Percentiles rank a stretch among this genome's conserved stretches.
These are phyloP conservation scores for Wickerhamomyces strasburgensis DNA, from an alignment of 805 yeast species.

Conservation along the genomic window DNA sequence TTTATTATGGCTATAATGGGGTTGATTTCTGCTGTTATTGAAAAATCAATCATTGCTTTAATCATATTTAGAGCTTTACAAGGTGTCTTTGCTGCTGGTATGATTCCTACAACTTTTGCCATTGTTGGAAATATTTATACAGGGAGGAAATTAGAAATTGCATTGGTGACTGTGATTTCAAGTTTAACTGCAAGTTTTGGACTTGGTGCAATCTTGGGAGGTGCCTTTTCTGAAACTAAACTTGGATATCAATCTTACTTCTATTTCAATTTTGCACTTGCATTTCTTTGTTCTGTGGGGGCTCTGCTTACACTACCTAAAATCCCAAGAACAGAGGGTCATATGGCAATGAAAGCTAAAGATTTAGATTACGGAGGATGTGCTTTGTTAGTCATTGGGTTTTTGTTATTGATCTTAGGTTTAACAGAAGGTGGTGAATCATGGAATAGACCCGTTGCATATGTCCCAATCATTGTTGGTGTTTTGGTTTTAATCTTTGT, in stretches of 20 bases:
- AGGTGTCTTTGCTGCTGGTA: slow-evolving; percentile 38
- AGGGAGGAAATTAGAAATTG: slow-evolving; percentile 24
- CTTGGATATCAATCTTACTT: slow-evolving; percentile 37
- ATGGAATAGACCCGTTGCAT: slow-evolving; percentile 38
- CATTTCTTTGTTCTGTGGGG: slow-evolving; percentile 14
- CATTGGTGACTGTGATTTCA: slow-evolving; percentile 24
- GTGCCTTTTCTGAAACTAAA: slow-evolving; percentile 34
- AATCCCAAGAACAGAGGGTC: slow-evolving; percentile 24
- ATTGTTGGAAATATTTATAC: slow-evolving; percentile 27
- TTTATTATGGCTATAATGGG: slow-evolving; percentile 24
- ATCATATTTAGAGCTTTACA: slow-evolving; percentile 41
- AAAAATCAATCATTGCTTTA: slow-evolving; percentile 28
- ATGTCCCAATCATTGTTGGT: slow-evolving; percentile 37
- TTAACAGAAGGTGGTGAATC: slow-evolving; percentile 39
- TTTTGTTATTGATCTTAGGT: slow-evolving; percentile 36
- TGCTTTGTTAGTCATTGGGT: slow-evolving; percentile 29
- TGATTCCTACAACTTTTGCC: slow-evolving; percentile 35
- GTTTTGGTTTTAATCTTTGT: slow-evolving; percentile 24
- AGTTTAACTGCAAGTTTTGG: slow-evolving; percentile 30
- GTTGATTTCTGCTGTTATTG: slow-evolving; percentile 33
- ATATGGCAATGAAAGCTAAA: slow-evolving; percentile 14
- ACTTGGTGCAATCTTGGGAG: slow-evolving; percentile 37
- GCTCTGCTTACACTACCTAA: slow-evolving; percentile 25
- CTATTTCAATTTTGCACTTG: slow-evolving; percentile 33
- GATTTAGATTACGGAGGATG: slow-evolving; percentile 35